Evolutionary conservation across 2,329 filamentous ascomycete genomes (phyloP), one percentile per base, ranked within the genome.

Genomic region (Fusarium annulatum): DNA sequence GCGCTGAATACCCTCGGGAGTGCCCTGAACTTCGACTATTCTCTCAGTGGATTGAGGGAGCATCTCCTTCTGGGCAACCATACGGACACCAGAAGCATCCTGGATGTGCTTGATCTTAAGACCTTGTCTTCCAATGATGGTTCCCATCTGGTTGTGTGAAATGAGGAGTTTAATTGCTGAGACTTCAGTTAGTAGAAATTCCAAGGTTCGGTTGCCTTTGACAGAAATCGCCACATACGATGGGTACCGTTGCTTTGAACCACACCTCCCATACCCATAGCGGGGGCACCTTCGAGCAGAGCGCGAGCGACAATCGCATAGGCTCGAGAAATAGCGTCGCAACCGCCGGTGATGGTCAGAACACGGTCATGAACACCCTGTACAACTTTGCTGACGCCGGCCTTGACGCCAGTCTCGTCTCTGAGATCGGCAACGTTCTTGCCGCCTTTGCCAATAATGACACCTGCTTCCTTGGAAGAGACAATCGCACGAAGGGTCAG

Each of bases 11-110:
- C 96, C 95, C 62, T 97, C 95, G 21, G 96, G 95, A 23, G 93
- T 96, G 77, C 96, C 96, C 82, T 98, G 95, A 51, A 99, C 93
- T 82, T 99, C 96, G 74, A 99, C 96, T 78, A 99, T 95, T 74
- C 96, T 93, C 87, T 99, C 96, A 39, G 96, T 99, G 10, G 96
- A 99, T 84, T 99, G 96, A 41, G 96, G 96, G 12, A 99, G 91
- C 96, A 99, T 99, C 80, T 99, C 96, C 86, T 99, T 99, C 84
- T 99, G 96, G 45, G 96, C 96, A 55, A 99, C 95, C 96, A 99
- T 99, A 81, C 96, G 95, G 67, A 98, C 96, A 74, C 95, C 95
- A 9, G 96, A 98, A 36, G 91, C 92, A 82, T 99, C 96, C 83
- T 99, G 96, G 77, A 99, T 99, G 82, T 98, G 94, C 89, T 99